Evolutionary conservation across 169 alveolate species (phyloP).

Genomic region (Eimeria acervulina): DNA sequence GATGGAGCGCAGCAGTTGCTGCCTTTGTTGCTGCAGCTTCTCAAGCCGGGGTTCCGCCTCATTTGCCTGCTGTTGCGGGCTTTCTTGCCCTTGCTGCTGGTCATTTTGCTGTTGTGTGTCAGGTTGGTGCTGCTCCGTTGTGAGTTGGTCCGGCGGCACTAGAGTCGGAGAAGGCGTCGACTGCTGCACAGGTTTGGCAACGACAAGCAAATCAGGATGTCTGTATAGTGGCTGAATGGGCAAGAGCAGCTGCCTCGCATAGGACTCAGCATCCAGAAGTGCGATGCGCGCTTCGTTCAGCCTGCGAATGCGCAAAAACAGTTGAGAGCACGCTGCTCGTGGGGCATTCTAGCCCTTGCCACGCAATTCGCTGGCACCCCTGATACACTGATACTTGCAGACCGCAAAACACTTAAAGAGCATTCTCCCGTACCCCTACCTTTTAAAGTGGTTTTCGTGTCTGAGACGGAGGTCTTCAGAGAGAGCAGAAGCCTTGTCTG

Average conservation of each 20-base stretch:
- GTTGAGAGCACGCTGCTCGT: not conserved
- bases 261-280: conserved; percentile 60
- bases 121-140: not conserved
- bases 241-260: conserved; percentile 69
- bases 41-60: conserved; percentile 32
- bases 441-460: conserved; percentile 77
- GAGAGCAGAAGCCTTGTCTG: conserved; percentile 79
- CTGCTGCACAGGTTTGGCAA: conserved; percentile 69
- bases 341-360: not conserved
- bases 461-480: conserved; percentile 73
- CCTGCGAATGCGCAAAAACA: not conserved
- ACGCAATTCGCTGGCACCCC: not conserved
- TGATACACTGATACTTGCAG: not conserved
- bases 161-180: conserved; percentile 47
- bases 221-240: conserved; percentile 80
- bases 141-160: conserved; percentile 35
- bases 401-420: not conserved
- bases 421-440: not conserved
- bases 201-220: conserved; percentile 65
- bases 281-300: conserved; percentile 81
- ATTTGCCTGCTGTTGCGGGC: not conserved
- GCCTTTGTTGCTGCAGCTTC: conserved; percentile 69
- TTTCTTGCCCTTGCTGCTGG: conserved; percentile 9
- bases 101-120: conserved; percentile 13
- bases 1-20: conserved; percentile 75